A percentile compares a stretch with the other conserved stretches of the same genome.
These are phyloP conservation scores for Nemania serpens DNA, from an alignment of 2,329 filamentous ascomycete species.

Conservation along the genomic window DNA sequence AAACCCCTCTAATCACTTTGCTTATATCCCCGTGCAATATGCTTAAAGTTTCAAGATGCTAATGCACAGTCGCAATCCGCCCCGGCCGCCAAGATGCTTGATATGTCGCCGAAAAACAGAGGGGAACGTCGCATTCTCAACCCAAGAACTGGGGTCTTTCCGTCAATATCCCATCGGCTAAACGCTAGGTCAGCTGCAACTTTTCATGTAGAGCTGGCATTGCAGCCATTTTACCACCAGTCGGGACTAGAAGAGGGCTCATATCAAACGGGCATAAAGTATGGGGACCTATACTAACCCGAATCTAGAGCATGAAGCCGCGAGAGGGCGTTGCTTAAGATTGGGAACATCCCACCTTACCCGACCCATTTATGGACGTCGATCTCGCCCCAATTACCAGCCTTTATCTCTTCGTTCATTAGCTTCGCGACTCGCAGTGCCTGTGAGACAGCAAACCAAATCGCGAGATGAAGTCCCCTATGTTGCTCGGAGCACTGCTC, in stretches of 20 bases:
- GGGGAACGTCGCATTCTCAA: slow-evolving; percentile 17
- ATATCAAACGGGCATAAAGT: background rate
- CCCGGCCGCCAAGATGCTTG: background rate
- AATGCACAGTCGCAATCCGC: background rate
- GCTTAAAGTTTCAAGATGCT: background rate
- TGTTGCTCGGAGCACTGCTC: slow-evolving; percentile 10
- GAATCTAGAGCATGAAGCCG: background rate
- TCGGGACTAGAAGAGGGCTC: background rate
- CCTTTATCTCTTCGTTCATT: background rate
- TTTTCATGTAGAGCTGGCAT: slow-evolving; percentile 2
- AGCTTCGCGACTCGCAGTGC: background rate
- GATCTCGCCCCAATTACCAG: background rate
- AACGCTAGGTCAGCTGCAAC: slow-evolving; percentile 6
- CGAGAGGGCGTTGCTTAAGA: background rate
- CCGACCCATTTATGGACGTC: background rate
- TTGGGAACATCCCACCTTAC: background rate
- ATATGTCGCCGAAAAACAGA: slow-evolving; percentile 13
- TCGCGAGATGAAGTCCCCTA: slow-evolving; percentile 14
- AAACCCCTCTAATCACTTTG: too few relatives aligned
- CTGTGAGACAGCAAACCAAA: background rate
- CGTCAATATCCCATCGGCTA: slow-evolving; percentile 24
- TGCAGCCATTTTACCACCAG: slow-evolving; percentile 1
- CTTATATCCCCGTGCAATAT: background rate
- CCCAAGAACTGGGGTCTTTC: slow-evolving; percentile 8
- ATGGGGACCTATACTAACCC: background rate